Conservation (phyloP, 257 asterid genomes). For the Cruciata laevipes region DNA sequence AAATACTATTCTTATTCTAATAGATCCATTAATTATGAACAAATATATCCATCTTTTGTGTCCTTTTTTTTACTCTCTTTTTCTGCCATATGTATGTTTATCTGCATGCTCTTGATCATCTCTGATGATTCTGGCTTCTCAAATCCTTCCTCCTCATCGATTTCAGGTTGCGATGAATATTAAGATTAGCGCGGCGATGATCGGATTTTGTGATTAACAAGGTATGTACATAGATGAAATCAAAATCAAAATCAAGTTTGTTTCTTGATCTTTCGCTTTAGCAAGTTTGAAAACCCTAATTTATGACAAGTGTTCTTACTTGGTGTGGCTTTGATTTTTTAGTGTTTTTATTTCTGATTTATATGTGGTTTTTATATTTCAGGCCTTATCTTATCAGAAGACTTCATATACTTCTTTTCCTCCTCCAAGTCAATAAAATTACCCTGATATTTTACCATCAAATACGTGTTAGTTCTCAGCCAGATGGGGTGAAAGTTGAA, state of each 20-base stretch:
- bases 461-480: conserved; percentile 5
- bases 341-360: conserved; percentile 3
- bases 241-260: background rate
- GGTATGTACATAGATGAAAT: conserved; percentile 16
- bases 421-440: conserved; percentile 16
- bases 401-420: conserved; percentile 1
- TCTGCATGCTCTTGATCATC: conserved; percentile 10
- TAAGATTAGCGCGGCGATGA: conserved; percentile 37
- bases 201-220: conserved; percentile 1
- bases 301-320: background rate
- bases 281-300: background rate
- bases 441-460: conserved; percentile 7
- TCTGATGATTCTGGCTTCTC: conserved; percentile 8
- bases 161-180: conserved; percentile 36
- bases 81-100: background rate
- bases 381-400: conserved; percentile 28
- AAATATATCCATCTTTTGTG: conserved; percentile 1
- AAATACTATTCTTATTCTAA: background rate
- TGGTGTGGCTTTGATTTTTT: background rate
- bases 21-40: conserved; percentile 1
- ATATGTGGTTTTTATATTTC: conserved; percentile 16
- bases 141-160: conserved; percentile 7
- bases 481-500: conserved; percentile 34
- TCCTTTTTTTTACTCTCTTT: conserved; percentile 10
- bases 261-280: background rate